Conservation (phyloP, 2,329 filamentous ascomycete genomes). For the Neonectria neomacrospora region DNA sequence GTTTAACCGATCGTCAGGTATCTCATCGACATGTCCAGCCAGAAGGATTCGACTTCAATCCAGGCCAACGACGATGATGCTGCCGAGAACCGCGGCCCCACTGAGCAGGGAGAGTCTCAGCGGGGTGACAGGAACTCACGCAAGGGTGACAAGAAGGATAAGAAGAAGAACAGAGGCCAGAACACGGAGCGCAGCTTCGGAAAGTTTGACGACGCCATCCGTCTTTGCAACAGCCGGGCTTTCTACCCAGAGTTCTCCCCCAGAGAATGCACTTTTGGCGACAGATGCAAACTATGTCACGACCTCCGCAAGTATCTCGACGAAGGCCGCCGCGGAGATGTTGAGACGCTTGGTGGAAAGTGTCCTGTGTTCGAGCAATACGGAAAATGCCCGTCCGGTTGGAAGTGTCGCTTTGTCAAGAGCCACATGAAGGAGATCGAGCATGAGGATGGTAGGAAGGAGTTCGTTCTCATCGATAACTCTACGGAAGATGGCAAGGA, state of each 20-base stretch:
- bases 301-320: conserved; percentile 86
- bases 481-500: conserved; percentile 42
- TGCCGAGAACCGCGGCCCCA: conserved; percentile 56
- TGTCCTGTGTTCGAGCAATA: conserved; percentile 85
- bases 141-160: conserved; percentile 53
- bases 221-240: conserved; percentile 80
- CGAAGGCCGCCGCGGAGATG: conserved; percentile 82
- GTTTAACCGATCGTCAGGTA: conserved; percentile 49
- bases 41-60: conserved; percentile 37
- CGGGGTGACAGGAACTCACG: conserved; percentile 67
- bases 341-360: conserved; percentile 78
- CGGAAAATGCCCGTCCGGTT: conserved; percentile 84
- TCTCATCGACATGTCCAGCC: conserved; percentile 51
- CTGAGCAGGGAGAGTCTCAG: conserved; percentile 53
- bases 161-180: conserved; percentile 70
- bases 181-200: conserved; percentile 88
- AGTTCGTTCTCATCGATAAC: conserved; percentile 73
- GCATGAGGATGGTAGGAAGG: conserved; percentile 81
- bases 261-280: conserved; percentile 78
- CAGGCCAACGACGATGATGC: conserved; percentile 59
- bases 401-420: conserved; percentile 91
- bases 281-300: conserved; percentile 84
- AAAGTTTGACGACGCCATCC: conserved; percentile 78
- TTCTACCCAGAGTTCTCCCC: conserved; percentile 85
- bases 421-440: conserved; percentile 88